Base-by-base conservation (phyloP, 805 yeast genomes). In the Hanseniaspora nectarophila region DNA sequence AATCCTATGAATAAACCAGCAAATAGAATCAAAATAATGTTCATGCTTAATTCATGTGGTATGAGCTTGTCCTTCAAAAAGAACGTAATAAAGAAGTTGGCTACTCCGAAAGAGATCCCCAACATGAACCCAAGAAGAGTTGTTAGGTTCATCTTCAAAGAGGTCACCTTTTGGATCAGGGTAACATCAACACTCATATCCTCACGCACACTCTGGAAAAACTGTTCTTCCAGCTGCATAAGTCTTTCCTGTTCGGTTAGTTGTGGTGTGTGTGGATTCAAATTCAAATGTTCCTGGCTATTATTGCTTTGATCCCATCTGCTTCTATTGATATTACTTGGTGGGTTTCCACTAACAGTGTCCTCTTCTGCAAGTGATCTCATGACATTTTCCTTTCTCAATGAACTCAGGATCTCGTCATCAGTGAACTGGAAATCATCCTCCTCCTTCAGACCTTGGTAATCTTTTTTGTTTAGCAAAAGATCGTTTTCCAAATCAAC, bases 141-240 rank as follows among this genome's bases (percentile, higher is more conserved):
- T 59, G 83, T 90, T 55, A 75, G 78, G 58, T 84, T 84, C 42
- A 75, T 74, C 39, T 73, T 71, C 54, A 69, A 64, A 29, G 69
- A 48, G 1, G 53, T 48, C n/a, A 48, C 38, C 33, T 23, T 33
- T 33, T 48, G 46, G 21, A 71, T 67, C 16, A 65, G 67, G 15
- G 75, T 68, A 33, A 72, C 70, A 45, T 70, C 74, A 46, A 71
- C 75, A 50, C 72, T 73, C 51, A 71, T 74, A 49, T 73, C 73
- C 16, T 65, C 76, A 53, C 74, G 74, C 4, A 77, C 84, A 0
- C 87, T 82, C 45, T 87, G 92, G 55, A 87, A 83, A 95, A 95
- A 88, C 53, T 85, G 72, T 58, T 87, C 95, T 62, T 87, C 95
- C 54, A 86, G 64, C 56, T 81, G 81, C 47, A 48, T 15, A 1